Base-by-base conservation (phyloP, 768 basidiomycete genomes). In the Polyporus arcularius region DNA sequence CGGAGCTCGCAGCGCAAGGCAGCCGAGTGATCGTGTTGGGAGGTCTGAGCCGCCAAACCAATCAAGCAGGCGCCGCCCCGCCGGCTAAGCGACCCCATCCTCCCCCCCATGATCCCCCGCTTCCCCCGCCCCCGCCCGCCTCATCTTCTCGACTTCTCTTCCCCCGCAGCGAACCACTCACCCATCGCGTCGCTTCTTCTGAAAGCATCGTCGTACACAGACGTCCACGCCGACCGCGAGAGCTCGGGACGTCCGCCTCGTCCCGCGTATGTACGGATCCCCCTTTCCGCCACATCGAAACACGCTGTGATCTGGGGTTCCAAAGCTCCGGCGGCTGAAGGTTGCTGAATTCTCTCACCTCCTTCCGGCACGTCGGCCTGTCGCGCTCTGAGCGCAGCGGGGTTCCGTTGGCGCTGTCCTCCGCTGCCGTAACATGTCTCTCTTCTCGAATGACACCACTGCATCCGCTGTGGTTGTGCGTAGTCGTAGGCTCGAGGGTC, bases 271-370 rank as follows among this genome's bases (percentile, higher is more conserved):
- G 42, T 9, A 6, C 9, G 42, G 15, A 43, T 42, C 52, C 52
- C 47, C 58, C 35, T 35, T 43, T 43, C 42, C 18, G 42, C 18
- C 15, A 43, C 15, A 56, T 61, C 50, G 39, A 16, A 45, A 43
- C 42, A 39, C 39, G 39, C 55, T 61, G 49, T 61, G 60, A 61
- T 61, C 49, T 61, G 60, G 60, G 60, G 60, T 61, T 9, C 54
- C 30, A 45, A 61, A 55, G 42, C 35, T 52, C 60, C 60, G 49
- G 60, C 60, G 54, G 48, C 49, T 61, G 49, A 43, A 50, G 15
- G 15, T 16, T 31, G 40, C 40, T 10, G 15, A 43, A 15, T 18
- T 16, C 18, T 43, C 18, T 18, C 42, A 41, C 48, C 58, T 48
- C 53, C 38, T 32, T 32, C 43, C 51, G 52, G 51, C 43, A 16